Conservation (phyloP, 1,284 basidiomycete genomes). For the Ganoderma leucocontextum region DNA sequence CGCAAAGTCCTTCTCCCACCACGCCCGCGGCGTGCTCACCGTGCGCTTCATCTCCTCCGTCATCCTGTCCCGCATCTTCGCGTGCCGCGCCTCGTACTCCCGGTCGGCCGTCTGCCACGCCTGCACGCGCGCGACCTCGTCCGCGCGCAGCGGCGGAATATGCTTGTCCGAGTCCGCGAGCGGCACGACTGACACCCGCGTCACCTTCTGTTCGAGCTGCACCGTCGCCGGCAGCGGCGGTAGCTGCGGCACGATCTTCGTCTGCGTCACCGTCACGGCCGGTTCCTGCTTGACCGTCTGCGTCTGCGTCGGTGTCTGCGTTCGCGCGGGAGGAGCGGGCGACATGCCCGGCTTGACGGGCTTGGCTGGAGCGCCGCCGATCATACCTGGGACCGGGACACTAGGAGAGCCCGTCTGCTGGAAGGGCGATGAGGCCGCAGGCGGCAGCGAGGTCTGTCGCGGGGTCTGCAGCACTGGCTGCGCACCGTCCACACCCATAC, state of each 20-base stretch:
- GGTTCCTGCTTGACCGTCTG: not conserved
- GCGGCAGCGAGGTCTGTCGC: conserved; percentile 39
- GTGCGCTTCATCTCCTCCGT: conserved; percentile 48
- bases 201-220: conserved; percentile 67
- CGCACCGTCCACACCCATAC: conserved; percentile 14
- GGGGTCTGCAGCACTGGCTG: conserved; percentile 28
- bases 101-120: conserved; percentile 61
- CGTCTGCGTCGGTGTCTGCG: conserved; percentile 16
- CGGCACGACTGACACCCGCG: conserved; percentile 71
- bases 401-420: conserved; percentile 21
- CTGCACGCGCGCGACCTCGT: conserved; percentile 56
- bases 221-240: conserved; percentile 40
- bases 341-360: conserved; percentile 16
- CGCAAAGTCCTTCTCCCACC: conserved; percentile 58
- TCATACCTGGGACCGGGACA: conserved; percentile 19
- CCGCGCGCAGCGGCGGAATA: conserved; percentile 62
- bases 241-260: conserved; percentile 38
- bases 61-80: conserved; percentile 56
- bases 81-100: conserved; percentile 54
- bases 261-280: conserved; percentile 18
- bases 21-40: conserved; percentile 45
- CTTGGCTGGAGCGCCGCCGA: conserved; percentile 14
- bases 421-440: conserved; percentile 32
- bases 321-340: conserved; percentile 9
- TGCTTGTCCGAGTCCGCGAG: conserved; percentile 57